A percentile compares a stretch with the other conserved stretches of the same genome.
Conservation (phyloP, 148 eudicot species). For the Silene latifolia region DNA sequence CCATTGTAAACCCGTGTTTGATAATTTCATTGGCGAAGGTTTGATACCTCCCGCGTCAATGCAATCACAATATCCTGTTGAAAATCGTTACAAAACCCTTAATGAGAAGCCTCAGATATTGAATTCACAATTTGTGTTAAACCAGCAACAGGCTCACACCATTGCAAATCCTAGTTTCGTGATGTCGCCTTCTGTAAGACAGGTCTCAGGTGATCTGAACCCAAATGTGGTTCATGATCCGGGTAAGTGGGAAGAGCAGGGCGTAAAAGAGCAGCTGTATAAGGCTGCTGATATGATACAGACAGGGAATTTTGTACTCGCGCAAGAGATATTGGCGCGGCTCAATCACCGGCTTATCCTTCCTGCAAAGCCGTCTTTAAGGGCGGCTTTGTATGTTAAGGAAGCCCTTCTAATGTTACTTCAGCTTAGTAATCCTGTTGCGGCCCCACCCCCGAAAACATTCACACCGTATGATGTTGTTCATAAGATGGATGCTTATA, state of each 20-base stretch:
- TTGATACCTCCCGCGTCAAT: too few relatives aligned
- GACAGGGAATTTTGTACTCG: conserved; percentile 71
- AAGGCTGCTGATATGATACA: conserved; percentile 80
- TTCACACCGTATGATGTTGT: conserved; percentile 63
- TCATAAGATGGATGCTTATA: conserved; percentile 81
- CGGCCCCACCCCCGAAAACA: conserved; percentile 25
- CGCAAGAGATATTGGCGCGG: conserved; percentile 99
- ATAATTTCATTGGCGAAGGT: too few relatives aligned
- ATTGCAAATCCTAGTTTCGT: conserved; percentile 48
- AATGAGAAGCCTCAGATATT: too few relatives aligned
- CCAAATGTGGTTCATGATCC: conserved; percentile 22
- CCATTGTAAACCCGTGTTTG: too few relatives aligned
- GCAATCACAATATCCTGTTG: too few relatives aligned
- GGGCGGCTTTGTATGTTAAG: conserved; percentile 78
- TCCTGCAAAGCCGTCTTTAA: conserved; percentile 54
- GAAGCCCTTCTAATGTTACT: conserved; percentile 76
- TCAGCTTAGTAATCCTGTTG: conserved; percentile 33
- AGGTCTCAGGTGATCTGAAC: conserved; percentile 48
- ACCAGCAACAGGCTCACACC: conserved; percentile 47
- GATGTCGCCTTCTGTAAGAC: conserved; percentile 35
- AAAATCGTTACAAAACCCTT: too few relatives aligned
- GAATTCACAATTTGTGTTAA: conserved; percentile 13
- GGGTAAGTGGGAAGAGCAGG: conserved; percentile 36
- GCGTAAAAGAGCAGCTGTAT: conserved; percentile 63
- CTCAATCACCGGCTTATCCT: conserved; percentile 96